Evolutionary conservation across 2,329 filamentous ascomycete genomes (phyloP), one percentile per base, ranked within the genome.

Genomic region (Neofusicoccum ribis): DNA sequence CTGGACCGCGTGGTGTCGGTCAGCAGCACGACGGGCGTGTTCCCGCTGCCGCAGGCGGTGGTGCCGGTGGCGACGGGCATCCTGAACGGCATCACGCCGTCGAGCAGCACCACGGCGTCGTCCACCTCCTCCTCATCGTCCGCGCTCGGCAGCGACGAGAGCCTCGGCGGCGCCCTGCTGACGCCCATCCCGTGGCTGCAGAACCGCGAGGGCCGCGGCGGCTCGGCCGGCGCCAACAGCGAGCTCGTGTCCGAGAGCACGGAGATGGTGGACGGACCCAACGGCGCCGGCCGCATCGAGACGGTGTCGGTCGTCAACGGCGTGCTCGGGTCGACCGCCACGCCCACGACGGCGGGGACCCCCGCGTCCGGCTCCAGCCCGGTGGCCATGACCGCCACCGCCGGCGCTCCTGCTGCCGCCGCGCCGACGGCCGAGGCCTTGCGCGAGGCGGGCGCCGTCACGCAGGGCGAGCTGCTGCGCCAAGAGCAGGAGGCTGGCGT

Each of bases 131-230:
- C 31, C 1, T 54, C 60, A 1, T 27, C 20, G 27, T 8, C n/a
- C 3, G 43, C 37, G 0, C 81, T 94, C 6, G 93, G 92, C 1
- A 92, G 91, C 56, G 94, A 98, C 71, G 94, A 97, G 75, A 90
- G 90, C 12, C 82, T 98, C 1, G 94, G 94, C 23, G 95, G 95
- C 6, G 95, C 95, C 0, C 83, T 97, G 17, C 83, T 99, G 58
- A 98, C 94, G 0, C 95, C 94, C 0, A 98, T 99, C 65, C 91
- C 93, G 0, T 99, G 95, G 95, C 81, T 98, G 59, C 47, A 54
- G 37, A 71, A 78, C 65, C 39, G 43, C n/a, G 43, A 44, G 4
- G 23, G 76, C 66, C 69, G 72, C 39, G 64, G 64, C 49, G 56
- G 64, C 64, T 61, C 66, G 66, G 72, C 36, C 5, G 60, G 73